phyloP scores from a whole-genome alignment of 1,284 basidiomycete species.

The Fomitopsis schrenkii region DNA sequence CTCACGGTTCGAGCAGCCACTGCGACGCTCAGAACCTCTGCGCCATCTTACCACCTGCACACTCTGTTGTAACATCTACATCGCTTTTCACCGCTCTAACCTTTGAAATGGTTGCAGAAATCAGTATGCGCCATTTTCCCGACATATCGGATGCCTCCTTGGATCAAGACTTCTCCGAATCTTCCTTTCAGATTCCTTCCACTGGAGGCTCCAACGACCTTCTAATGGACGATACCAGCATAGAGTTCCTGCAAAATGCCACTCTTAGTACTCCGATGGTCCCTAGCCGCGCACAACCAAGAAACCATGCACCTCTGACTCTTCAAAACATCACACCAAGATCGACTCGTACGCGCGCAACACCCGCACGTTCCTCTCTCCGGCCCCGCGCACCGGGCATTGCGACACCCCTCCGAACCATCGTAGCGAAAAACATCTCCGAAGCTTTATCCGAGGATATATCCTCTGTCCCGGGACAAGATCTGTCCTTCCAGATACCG shows the following conservation, averaged over 20 bases:
- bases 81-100: background rate
- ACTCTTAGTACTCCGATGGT: conserved; percentile 16
- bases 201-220: conserved; percentile 16
- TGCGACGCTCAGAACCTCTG: background rate
- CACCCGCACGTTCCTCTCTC: conserved; percentile 16
- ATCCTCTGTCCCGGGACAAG: conserved; percentile 19
- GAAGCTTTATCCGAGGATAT: conserved; percentile 22
- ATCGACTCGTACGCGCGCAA: conserved; percentile 13
- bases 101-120: conserved; percentile 19
- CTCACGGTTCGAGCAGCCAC: background rate
- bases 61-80: background rate
- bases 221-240: conserved; percentile 23
- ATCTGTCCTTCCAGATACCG: conserved; percentile 12
- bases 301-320: conserved; percentile 15
- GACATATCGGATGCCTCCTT: conserved; percentile 19
- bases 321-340: conserved; percentile 26
- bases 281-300: background rate
- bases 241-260: conserved; percentile 20
- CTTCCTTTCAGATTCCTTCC: conserved; percentile 28
- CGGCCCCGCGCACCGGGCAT: conserved; percentile 18
- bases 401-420: conserved; percentile 20
- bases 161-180: conserved; percentile 22
- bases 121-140: conserved; percentile 24
- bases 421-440: conserved; percentile 16
- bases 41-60: background rate